Base-by-base conservation (phyloP, 345 rosid species). In the Chamaenerion angustifolium region DNA sequence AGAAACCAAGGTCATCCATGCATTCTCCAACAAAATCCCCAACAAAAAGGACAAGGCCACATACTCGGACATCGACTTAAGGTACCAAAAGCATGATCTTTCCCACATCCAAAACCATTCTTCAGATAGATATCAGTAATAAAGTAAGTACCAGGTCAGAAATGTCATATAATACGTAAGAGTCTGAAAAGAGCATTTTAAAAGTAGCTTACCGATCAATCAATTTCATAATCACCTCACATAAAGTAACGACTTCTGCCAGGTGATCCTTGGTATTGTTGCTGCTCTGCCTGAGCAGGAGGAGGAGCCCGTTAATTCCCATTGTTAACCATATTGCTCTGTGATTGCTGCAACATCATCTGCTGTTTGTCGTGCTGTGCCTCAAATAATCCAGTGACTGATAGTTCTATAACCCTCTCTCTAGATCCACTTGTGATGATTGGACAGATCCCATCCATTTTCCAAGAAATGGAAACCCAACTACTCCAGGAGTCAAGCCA, bases 401-500 rank as follows among this genome's bases (percentile, higher is more conserved):
- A 51, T 64, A 68, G 23, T 72, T 74, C 48, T 73, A 76, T 78
- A 71, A 75, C 15, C 71, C 82, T 11, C 59, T 77, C 67, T 68
- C 75, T 42, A 67, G 66, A 48, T 75, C 89, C 27, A 58, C 46
- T 49, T 65, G 87, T 42, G 67, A 63, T 55, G 67, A 63, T 54
- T 75, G 95, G 45, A 68, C 54, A 4, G 68, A 12, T 27, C 79
- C 72, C 57, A 66, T 68, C 67, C 80, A 93, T 67, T 72, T 84
- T 43, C 95, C 95, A 62, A 93, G 95, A 60, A 87, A 87, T 4
- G 95, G 98, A 66, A 87, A 84, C 76, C 63, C 76, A 27, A 68
- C 77, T 21, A 75, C 55, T 55, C 71, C 94, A 45, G 54, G 55
- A 51, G 76, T 93, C 58, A 69, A 72, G 69, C 68, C 66, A 56